A percentile compares a stretch with the other conserved stretches of the same genome.
These are phyloP conservation scores for Capsicum chinense DNA, from an alignment of 257 asterid species.

Conservation along the genomic window DNA sequence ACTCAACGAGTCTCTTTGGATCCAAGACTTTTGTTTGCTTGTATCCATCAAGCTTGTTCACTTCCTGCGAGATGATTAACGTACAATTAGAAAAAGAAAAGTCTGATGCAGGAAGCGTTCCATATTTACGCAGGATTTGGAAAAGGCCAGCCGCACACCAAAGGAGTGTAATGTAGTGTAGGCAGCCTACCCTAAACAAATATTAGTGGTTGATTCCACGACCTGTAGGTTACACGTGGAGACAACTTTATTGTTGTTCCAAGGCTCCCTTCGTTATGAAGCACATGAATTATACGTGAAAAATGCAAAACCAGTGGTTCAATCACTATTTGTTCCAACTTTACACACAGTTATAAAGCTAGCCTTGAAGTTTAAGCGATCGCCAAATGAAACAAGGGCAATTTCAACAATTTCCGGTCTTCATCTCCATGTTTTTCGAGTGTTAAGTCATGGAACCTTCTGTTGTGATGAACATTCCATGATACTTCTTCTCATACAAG, in stretches of 20 bases:
- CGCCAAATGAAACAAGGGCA: background rate
- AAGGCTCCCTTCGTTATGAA: background rate
- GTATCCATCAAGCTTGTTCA: conserved; percentile 66
- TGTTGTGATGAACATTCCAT: background rate
- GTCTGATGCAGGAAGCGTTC: background rate
- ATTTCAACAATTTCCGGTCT: background rate
- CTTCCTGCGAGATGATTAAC: conserved; percentile 40
- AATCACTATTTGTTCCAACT: too few relatives aligned
- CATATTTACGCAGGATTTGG: background rate
- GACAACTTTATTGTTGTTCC: too few relatives aligned
- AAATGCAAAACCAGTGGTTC: too few relatives aligned
- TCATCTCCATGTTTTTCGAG: background rate
- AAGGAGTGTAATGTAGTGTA: background rate
- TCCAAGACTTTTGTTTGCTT: conserved; percentile 66
- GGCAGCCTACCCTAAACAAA: background rate
- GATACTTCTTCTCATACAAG: background rate
- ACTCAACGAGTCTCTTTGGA: conserved; percentile 34
- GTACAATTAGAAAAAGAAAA: background rate
- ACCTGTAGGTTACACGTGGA: too few relatives aligned
- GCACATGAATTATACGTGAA: background rate
- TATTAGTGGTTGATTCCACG: background rate
- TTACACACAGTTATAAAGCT: too few relatives aligned
- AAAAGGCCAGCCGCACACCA: background rate
- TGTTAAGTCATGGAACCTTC: background rate
- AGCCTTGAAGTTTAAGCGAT: too few relatives aligned